These are phyloP conservation scores for Saposhnikovia divaricata DNA, from an alignment of 129 eudicot species.

Conservation along the genomic window DNA sequence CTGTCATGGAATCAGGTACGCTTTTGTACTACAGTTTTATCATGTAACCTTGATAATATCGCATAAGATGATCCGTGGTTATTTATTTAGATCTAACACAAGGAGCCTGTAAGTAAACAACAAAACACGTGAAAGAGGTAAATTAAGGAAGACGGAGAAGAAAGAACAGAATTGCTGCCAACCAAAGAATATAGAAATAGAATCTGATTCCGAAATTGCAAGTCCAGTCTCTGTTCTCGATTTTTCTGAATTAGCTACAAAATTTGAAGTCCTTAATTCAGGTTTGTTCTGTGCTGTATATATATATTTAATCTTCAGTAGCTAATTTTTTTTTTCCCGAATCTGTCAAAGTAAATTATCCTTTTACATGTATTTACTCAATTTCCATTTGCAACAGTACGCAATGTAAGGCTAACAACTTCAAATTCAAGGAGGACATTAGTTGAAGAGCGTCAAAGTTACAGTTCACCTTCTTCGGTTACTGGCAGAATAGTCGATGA, in stretches of 20 bases:
- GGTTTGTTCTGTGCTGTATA: no score
- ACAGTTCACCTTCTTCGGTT: constrained; percentile 12
- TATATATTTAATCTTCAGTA: no score
- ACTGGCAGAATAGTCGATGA: constrained; percentile 16
- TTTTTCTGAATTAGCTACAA: constrained; percentile 25
- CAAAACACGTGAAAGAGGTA: constrained; percentile 12
- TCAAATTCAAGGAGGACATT: constrained; percentile 38
- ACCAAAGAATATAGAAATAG: constrained; percentile 19
- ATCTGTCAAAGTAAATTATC: no score
- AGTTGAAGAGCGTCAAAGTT: constrained; percentile 36
- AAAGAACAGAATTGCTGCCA: constrained; percentile 24
- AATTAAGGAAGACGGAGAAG: constrained; percentile 25
- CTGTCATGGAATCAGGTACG: no score
- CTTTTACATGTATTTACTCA: no score
- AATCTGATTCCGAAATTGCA: constrained; percentile 50
- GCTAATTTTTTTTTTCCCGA: no score
- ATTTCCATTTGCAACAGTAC: constrained; percentile 21
- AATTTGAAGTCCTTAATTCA: constrained; percentile 19
- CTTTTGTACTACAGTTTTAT: no score
- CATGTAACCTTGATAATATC: no score
- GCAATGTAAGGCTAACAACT: constrained; percentile 21
- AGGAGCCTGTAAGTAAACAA: constrained; percentile 5
- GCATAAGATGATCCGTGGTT: no score
- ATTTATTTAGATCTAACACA: no score
- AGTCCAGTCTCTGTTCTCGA: constrained; percentile 88